phyloP scores from a whole-genome alignment of 495 filamentous ascomycete species.

The Geoglossum glabrum region DNA sequence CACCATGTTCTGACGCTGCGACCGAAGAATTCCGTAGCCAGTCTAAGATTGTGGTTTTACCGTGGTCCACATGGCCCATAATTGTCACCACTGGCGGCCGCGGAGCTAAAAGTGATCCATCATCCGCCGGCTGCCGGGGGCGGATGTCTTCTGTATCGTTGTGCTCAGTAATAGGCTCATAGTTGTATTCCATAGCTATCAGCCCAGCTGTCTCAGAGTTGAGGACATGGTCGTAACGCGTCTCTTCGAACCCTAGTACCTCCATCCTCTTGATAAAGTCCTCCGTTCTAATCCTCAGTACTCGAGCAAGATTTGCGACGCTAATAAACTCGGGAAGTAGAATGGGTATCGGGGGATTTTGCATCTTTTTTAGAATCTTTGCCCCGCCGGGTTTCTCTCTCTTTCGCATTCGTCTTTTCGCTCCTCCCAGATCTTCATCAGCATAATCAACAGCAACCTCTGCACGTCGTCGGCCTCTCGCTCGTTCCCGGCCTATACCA shows the following conservation, averaged over 20 bases:
- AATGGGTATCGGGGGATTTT: constrained; percentile 31
- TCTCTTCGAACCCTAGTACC: constrained; percentile 67
- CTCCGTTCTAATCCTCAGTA: constrained; percentile 49
- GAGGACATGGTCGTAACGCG: constrained; percentile 59
- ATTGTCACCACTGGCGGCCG: constrained; percentile 94
- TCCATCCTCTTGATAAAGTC: constrained; percentile 57
- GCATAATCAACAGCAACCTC: background rate
- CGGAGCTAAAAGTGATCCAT: constrained; percentile 44
- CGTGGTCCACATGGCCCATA: constrained; percentile 99
- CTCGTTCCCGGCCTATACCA: background rate
- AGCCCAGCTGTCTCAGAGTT: constrained; percentile 79
- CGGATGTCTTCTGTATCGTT: constrained; percentile 48
- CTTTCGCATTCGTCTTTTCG: background rate
- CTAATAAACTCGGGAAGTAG: constrained; percentile 81
- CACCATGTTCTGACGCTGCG: constrained; percentile 77
- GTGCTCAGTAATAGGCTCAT: constrained; percentile 65
- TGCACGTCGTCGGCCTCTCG: background rate
- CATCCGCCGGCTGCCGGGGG: constrained; percentile 48
- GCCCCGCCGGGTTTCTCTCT: background rate
- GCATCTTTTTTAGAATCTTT: background rate
- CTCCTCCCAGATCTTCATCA: background rate
- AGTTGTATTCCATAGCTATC: constrained; percentile 83
- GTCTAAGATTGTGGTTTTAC: constrained; percentile 92
- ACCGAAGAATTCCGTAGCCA: constrained; percentile 86
- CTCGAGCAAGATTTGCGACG: constrained; percentile 62